phyloP scores from a whole-genome alignment of 208 protist species.

The Leishmania gerbilli region DNA sequence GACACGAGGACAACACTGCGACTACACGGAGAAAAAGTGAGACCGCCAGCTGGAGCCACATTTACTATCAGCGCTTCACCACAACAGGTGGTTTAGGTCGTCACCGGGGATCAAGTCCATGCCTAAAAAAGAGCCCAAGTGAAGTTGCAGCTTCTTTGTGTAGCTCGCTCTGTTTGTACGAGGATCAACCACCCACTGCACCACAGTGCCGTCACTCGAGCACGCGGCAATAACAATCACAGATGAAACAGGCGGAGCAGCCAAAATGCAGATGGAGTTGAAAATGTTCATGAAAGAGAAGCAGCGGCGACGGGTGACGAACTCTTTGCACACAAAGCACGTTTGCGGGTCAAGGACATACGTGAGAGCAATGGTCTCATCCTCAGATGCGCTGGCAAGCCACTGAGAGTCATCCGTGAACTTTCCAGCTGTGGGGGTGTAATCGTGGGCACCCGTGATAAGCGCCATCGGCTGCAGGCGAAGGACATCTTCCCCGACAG shows the following conservation, averaged over 20 bases:
- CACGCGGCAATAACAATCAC: conserved; percentile 78
- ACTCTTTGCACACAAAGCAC: conserved; percentile 57
- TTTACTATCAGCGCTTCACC: conserved; percentile 10
- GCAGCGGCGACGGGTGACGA: conserved; percentile 73
- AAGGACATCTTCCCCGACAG: conserved; percentile 39
- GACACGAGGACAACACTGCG: background rate
- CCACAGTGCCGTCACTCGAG: conserved; percentile 73
- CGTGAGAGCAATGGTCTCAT: conserved; percentile 73
- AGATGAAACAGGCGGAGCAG: conserved; percentile 63
- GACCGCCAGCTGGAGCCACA: background rate
- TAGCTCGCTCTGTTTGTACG: conserved; percentile 45
- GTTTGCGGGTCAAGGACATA: conserved; percentile 47
- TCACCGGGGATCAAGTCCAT: conserved; percentile 55
- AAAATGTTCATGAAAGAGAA: conserved; percentile 88
- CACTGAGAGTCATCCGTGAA: conserved; percentile 80
- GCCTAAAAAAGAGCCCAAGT: conserved; percentile 69
- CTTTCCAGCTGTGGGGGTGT: conserved; percentile 53
- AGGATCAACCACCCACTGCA: conserved; percentile 83
- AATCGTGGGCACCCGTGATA: conserved; percentile 60
- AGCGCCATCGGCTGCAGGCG: conserved; percentile 54
- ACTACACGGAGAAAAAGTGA: conserved; percentile 4
- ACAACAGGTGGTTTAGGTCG: conserved; percentile 17
- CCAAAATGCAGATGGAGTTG: conserved; percentile 71
- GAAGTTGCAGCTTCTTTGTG: conserved; percentile 77
- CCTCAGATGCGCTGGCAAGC: conserved; percentile 77